These are phyloP conservation scores for Rhizopogon vinicolor DNA, from an alignment of 768 basidiomycete genomes.

Conservation along the genomic window DNA sequence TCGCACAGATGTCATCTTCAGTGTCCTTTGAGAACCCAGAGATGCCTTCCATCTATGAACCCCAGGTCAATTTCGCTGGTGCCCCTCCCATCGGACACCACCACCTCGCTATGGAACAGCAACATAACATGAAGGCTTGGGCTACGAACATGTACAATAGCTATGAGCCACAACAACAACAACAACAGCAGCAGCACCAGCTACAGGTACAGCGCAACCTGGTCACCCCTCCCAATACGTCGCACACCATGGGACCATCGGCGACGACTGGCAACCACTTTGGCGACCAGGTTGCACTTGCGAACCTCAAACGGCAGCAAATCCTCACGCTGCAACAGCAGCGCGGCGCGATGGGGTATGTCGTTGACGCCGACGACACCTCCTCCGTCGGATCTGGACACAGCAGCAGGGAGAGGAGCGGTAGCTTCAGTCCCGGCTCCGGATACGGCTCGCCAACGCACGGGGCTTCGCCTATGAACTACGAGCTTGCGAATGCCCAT, in stretches of 20 bases:
- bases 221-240: constrained; percentile 38
- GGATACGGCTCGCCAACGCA: constrained; percentile 27
- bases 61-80: constrained; percentile 28
- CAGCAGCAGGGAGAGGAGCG: constrained; percentile 29
- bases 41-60: constrained; percentile 41
- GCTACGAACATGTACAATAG: constrained; percentile 24
- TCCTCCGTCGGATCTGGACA: constrained; percentile 34
- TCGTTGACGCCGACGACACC: constrained; percentile 33
- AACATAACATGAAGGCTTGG: constrained; percentile 21
- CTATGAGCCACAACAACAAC: constrained; percentile 17
- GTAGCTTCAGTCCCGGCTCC: constrained; percentile 31
- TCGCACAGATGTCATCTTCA: constrained; percentile 37
- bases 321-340: constrained; percentile 27
- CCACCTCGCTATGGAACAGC: constrained; percentile 11
- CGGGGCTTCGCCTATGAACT: constrained; percentile 23
- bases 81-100: constrained; percentile 18
- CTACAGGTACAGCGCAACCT: constrained; percentile 30
- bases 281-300: constrained; percentile 19
- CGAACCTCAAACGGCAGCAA: constrained; percentile 21
- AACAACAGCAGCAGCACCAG: not conserved
- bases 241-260: constrained; percentile 23
- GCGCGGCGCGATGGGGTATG: constrained; percentile 16
- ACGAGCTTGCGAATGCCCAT: constrained; percentile 30
- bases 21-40: constrained; percentile 52
- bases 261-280: constrained; percentile 7